Base-by-base conservation (phyloP, 495 filamentous ascomycete genomes). In the Durotheca rogersii region DNA sequence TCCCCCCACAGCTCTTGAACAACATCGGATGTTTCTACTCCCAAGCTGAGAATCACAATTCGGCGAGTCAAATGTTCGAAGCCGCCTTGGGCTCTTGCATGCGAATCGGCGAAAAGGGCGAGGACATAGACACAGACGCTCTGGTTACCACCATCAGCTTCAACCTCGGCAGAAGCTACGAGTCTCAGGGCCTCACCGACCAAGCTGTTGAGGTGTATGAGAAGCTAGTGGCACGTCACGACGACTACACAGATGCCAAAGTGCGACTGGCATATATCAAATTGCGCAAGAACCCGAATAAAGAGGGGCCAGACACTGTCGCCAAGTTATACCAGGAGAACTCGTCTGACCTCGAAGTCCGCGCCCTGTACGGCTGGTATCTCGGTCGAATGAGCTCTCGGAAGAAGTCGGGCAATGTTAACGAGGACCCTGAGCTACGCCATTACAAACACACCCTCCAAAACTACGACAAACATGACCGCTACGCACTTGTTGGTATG, bases 21-120 rank as follows among this genome's bases (percentile, higher is more conserved):
- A 97, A 98, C 61, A 94, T 98, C 66, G 93, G 89, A 2, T 93
- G 89, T 65, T 95, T 97, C 72, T 79, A 94, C 52, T 97, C 87
- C 56, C 89, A 94, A 57, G 74, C 80, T 0, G 94, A 94, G 58
- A 90, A 88, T 57, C 84, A 87, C 51, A 80, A 84, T 15, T 72
- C 80, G 37, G 91, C 94, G n/a, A 83, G 86, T 47, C 82, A 88
- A 34, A 76, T 92, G 63, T 97, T 96, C 66, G 87, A 98, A 65
- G 80, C 84, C 1, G 93, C 90, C 0, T 73, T 97, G 21, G 87
- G 83, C 49, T 84, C 89, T n/a, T 95, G 92, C 62, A 80, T 90
- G 14, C 81, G 84, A 50, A 82, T 85, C 33, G 77, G 83, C 12
- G 83, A 87, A 47, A 80, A 79, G 53, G 83, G 84, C 56, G 76